These are phyloP conservation scores for Mucor plumbeus DNA, from an alignment of 371 early-diverging fungal species.

Conservation along the genomic window DNA sequence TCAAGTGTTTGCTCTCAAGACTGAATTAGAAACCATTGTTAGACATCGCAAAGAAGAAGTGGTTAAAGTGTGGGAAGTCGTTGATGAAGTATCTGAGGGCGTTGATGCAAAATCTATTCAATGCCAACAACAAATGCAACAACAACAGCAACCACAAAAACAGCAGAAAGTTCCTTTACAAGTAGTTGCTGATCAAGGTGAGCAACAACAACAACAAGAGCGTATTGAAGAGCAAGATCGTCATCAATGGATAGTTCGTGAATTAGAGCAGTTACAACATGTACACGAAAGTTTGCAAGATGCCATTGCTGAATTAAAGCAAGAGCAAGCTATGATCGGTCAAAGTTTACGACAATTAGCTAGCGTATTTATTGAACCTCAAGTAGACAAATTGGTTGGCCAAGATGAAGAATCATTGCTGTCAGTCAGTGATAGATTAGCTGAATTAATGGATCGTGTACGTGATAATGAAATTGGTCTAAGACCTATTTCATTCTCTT, in stretches of 20 bases:
- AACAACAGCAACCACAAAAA: conserved; percentile 14
- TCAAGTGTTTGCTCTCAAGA: conserved; percentile 57
- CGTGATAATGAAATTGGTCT: conserved; percentile 42
- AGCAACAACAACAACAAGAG: conserved; percentile 19
- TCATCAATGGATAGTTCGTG: conserved; percentile 61
- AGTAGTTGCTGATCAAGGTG: neutral
- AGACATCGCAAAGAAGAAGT: conserved; percentile 65
- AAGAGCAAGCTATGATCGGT: conserved; percentile 48
- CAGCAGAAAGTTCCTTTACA: conserved; percentile 1
- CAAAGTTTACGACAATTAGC: conserved; percentile 36
- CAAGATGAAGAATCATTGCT: conserved; percentile 40
- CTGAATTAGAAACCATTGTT: conserved; percentile 60
- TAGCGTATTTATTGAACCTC: conserved; percentile 42
- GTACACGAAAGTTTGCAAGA: conserved; percentile 51
- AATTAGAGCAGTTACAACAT: conserved; percentile 59
- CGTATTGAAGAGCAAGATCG: conserved; percentile 52
- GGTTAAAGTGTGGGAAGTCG: conserved; percentile 68
- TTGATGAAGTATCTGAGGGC: conserved; percentile 58
- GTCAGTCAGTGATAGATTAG: conserved; percentile 41
- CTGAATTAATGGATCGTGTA: conserved; percentile 45
- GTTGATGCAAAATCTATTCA: conserved; percentile 31
- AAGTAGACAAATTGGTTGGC: conserved; percentile 47
- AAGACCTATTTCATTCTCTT: conserved; percentile 15
- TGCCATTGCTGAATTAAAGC: conserved; percentile 43
- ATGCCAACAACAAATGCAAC: conserved; percentile 3